Percentiles rank a stretch among this genome's conserved stretches.
Conservation (phyloP, 192 early-diverging fungal species). For the Lunasporangiospora selenospora region DNA sequence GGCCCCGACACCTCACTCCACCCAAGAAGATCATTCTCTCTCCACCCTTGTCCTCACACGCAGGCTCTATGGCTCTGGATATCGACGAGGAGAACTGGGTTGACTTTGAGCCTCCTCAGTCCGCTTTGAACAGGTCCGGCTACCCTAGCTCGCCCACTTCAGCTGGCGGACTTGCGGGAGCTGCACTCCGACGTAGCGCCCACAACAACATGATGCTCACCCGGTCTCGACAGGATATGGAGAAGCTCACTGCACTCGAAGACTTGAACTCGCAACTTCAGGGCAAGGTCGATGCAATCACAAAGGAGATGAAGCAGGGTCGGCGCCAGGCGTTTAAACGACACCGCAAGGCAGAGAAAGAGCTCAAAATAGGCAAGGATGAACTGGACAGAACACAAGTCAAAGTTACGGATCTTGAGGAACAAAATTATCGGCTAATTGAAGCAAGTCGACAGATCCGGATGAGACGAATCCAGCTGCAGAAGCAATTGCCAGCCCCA, state of each 20-base stretch:
- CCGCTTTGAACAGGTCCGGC: conserved; percentile 3
- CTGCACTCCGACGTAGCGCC: conserved; percentile 16
- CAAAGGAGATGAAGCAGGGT: conserved; percentile 39
- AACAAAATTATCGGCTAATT: conserved; percentile 39
- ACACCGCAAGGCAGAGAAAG: conserved; percentile 23
- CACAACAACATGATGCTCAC: conserved; percentile 11
- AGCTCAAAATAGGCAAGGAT: conserved; percentile 31
- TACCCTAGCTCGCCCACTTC: conserved; percentile 5
- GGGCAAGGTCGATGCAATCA: conserved; percentile 26
- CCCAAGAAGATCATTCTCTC: conserved; percentile 34
- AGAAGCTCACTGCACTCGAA: conserved; percentile 32
- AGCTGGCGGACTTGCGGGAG: conserved; percentile 1
- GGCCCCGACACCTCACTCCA: conserved; percentile 20
- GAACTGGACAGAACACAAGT: conserved; percentile 26
- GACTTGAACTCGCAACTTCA: conserved; percentile 30
- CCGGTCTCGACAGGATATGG: conserved; percentile 34
- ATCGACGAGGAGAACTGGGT: conserved; percentile 44
- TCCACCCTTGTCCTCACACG: conserved; percentile 6
- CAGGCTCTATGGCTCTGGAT: conserved; percentile 4
- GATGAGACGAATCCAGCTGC: conserved; percentile 32
- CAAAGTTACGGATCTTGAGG: conserved; percentile 39
- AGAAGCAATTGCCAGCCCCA: conserved; percentile 42
- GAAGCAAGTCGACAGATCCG: conserved; percentile 36
- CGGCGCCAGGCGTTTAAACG: conserved; percentile 42
- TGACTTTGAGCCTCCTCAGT: conserved; percentile 27